phyloP scores from a whole-genome alignment of 1,139 yeast genomes.

The Wickerhamiella infanticola region DNA sequence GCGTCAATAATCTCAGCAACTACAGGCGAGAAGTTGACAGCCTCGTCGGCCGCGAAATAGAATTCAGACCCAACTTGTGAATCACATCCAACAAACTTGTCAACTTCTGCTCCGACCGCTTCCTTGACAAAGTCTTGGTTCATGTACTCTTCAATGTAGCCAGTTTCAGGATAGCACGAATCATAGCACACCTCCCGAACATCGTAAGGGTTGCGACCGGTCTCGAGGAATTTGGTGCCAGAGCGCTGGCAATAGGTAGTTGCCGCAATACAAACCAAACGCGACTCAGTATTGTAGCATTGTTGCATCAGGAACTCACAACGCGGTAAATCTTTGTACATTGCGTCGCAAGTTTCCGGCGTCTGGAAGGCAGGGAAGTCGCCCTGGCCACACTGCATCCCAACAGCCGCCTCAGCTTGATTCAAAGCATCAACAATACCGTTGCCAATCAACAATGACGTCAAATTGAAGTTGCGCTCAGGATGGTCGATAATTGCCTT shows the following conservation, averaged over 20 bases:
- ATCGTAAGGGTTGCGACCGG: constrained; percentile 57
- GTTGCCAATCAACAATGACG: constrained; percentile 66
- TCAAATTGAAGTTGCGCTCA: constrained; percentile 48
- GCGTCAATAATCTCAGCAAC: constrained; percentile 43
- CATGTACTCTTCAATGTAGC: constrained; percentile 41
- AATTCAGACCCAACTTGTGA: constrained; percentile 42
- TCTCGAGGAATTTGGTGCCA: constrained; percentile 30
- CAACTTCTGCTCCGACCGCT: constrained; percentile 50
- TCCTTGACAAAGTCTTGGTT: constrained; percentile 43
- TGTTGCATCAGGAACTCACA: constrained; percentile 37
- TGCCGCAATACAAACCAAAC: constrained; percentile 38
- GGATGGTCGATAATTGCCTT: constrained; percentile 48
- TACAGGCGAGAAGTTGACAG: constrained; percentile 48
- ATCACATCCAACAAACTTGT: constrained; percentile 52
- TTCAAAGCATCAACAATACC: constrained; percentile 66
- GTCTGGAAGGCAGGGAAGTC: constrained; percentile 54
- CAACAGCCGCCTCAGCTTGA: constrained; percentile 30
- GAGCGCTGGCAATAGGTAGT: constrained; percentile 55
- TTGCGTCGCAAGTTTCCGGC: constrained; percentile 43
- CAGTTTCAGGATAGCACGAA: constrained; percentile 44
- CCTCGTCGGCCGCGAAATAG: constrained; percentile 42
- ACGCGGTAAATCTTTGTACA: constrained; percentile 40
- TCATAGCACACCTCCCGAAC: constrained; percentile 39
- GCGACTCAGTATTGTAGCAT: constrained; percentile 46
- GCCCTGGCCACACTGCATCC: constrained; percentile 47